Conservation (phyloP, 805 yeast species). For the Crinitomyces ghanaensis region DNA sequence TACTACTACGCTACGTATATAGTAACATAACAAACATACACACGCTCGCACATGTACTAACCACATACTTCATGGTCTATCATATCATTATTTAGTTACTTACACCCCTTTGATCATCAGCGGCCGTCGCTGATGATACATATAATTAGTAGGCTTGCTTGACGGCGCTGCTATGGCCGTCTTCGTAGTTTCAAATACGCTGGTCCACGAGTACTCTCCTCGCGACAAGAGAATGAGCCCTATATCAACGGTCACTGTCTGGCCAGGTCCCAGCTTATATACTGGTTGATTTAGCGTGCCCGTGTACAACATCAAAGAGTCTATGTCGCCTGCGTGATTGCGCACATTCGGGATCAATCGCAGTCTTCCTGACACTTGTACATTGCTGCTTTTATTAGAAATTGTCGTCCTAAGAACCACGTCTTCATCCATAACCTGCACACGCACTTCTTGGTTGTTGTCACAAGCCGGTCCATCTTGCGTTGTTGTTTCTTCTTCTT, state of each 20-base stretch:
- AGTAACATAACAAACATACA: background rate
- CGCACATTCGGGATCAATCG: slow-evolving; percentile 40
- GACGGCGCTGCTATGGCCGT: slow-evolving; percentile 16
- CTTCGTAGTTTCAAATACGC: slow-evolving; percentile 37
- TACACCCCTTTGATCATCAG: slow-evolving; percentile 13
- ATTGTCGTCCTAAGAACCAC: slow-evolving; percentile 41
- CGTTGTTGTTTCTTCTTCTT: slow-evolving; percentile 6
- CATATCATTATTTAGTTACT: slow-evolving; percentile 1
- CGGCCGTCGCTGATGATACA: slow-evolving; percentile 15
- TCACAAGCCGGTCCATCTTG: slow-evolving; percentile 3
- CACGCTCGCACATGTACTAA: too few relatives aligned
- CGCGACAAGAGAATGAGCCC: slow-evolving; percentile 57
- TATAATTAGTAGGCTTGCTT: too few relatives aligned
- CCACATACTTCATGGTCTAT: too few relatives aligned
- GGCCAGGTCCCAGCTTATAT: slow-evolving; percentile 34
- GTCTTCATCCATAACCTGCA: slow-evolving; percentile 31
- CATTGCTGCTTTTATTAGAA: slow-evolving; percentile 34
- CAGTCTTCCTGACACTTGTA: slow-evolving; percentile 40
- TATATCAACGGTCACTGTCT: slow-evolving; percentile 32
- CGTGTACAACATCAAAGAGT: slow-evolving; percentile 52
- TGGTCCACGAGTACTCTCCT: slow-evolving; percentile 80
- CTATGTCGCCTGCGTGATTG: slow-evolving; percentile 28
- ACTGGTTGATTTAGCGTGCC: slow-evolving; percentile 59
- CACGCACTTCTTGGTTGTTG: slow-evolving; percentile 21
- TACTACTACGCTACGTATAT: background rate